Evolutionary conservation across 129 eudicot species (phyloP).

Genomic region (Solidago caesia): DNA sequence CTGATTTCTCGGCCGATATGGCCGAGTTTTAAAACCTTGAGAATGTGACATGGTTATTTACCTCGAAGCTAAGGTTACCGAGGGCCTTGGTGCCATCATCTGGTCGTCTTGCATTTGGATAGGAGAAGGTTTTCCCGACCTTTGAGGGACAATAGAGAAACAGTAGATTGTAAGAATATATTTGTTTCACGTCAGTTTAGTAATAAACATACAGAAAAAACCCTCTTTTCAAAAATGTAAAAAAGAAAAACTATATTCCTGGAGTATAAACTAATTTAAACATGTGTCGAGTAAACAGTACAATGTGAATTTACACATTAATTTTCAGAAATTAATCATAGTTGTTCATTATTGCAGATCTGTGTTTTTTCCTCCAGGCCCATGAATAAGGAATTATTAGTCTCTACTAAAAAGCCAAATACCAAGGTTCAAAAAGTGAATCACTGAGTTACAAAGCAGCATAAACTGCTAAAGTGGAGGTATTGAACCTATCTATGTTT

Average conservation of each 20-base stretch:
- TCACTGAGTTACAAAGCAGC: not conserved
- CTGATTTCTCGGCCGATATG: too few species aligned
- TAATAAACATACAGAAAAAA: not conserved
- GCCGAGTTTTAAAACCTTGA: too few species aligned
- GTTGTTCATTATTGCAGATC: too few species aligned
- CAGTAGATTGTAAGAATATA: not conserved
- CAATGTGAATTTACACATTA: too few species aligned
- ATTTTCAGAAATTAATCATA: too few species aligned
- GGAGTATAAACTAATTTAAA: not conserved
- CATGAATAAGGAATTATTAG: too few species aligned
- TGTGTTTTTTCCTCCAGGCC: too few species aligned
- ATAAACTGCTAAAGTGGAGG: not conserved
- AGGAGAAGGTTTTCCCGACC: conserved; percentile 73
- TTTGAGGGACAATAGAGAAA: conserved; percentile 19
- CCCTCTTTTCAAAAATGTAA: not conserved
- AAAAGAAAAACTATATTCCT: not conserved
- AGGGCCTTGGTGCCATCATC: conserved; percentile 68
- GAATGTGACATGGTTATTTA: conserved; percentile 4
- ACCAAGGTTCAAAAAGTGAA: not conserved
- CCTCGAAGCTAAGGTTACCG: conserved; percentile 67
- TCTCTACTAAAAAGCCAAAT: not conserved
- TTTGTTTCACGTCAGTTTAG: not conserved
- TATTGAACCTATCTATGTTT: not conserved
- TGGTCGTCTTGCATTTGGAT: conserved; percentile 63
- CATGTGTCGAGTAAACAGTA: not conserved